These are phyloP conservation scores for Osmozyma mogii DNA, from an alignment of 805 yeast genomes.

Conservation along the genomic window DNA sequence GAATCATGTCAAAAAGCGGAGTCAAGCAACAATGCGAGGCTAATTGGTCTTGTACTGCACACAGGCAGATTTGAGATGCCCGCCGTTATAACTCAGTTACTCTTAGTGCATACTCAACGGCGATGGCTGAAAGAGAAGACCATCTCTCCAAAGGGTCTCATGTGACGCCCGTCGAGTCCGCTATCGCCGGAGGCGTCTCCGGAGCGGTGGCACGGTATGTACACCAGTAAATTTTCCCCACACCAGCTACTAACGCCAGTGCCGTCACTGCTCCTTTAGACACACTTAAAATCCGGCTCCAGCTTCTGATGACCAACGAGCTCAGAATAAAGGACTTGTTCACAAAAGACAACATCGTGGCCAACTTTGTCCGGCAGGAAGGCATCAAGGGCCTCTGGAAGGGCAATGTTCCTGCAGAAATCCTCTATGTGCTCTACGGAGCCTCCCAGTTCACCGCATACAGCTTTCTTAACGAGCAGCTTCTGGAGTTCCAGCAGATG, in stretches of 20 bases:
- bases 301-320: constrained; percentile 38
- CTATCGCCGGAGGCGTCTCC: constrained; percentile 54
- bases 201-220: constrained; percentile 36
- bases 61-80: no score
- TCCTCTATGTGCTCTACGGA: constrained; percentile 80
- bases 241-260: constrained; percentile 35
- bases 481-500: constrained; percentile 24
- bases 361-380: constrained; percentile 47
- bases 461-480: constrained; percentile 40
- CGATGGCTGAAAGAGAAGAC: constrained; percentile 27
- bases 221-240: not conserved
- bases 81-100: no score
- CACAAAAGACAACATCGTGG: constrained; percentile 31
- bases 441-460: constrained; percentile 76
- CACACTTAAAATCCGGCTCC: constrained; percentile 68
- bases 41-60: no score
- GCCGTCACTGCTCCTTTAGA: constrained; percentile 72
- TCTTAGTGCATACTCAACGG: no score
- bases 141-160: constrained; percentile 45
- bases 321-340: constrained; percentile 5
- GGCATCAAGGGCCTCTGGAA: constrained; percentile 84
- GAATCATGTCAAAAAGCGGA: no score
- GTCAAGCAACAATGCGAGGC: no score
- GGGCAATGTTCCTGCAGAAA: constrained; percentile 89
- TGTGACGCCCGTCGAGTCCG: constrained; percentile 44